These are phyloP conservation scores for Delitschia confertaspora DNA, from an alignment of 495 filamentous ascomycete species.

Conservation along the genomic window DNA sequence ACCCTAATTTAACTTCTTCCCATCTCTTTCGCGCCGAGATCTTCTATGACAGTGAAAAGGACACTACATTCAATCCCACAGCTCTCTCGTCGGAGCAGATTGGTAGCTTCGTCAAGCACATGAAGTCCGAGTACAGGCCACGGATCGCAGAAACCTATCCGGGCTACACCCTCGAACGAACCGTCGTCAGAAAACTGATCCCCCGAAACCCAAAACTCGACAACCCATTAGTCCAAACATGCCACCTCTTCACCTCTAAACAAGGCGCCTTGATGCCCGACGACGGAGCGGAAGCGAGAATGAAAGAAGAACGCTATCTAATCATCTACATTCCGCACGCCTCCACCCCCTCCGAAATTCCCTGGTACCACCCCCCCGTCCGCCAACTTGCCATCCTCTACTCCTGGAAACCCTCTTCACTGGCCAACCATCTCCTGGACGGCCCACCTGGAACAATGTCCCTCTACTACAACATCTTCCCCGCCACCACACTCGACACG, in stretches of 20 bases:
- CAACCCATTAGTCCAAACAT: constrained; percentile 66
- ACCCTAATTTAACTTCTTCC: constrained; percentile 78
- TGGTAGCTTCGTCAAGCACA: constrained; percentile 26
- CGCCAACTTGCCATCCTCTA: constrained; percentile 66
- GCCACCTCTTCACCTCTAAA: constrained; percentile 49
- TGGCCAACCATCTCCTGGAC: too few relatives aligned
- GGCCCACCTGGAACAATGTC: constrained; percentile 46
- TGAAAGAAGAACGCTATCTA: constrained; percentile 40
- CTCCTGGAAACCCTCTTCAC: constrained; percentile 38
- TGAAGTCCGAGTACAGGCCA: constrained; percentile 34
- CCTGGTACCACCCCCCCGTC: constrained; percentile 79
- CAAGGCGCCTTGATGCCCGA: constrained; percentile 1
- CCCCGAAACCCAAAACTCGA: constrained; percentile 75
- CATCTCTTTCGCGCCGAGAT: constrained; percentile 85
- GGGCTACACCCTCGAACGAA: constrained; percentile 48
- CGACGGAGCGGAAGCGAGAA: constrained; percentile 4
- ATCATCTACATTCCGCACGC: constrained; percentile 77
- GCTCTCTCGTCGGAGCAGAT: constrained; percentile 20
- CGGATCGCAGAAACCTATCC: constrained; percentile 31
- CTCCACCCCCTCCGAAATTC: constrained; percentile 49
- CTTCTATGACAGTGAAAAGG: constrained; percentile 46
- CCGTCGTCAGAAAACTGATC: constrained; percentile 63
- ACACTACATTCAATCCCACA: constrained; percentile 19
- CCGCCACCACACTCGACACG: constrained; percentile 30
- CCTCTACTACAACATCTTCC: constrained; percentile 60